Evolutionary conservation across 2,329 filamentous ascomycete genomes (phyloP), one percentile per base, ranked within the genome.

Genomic region (Rachicladosporium sp.): DNA sequence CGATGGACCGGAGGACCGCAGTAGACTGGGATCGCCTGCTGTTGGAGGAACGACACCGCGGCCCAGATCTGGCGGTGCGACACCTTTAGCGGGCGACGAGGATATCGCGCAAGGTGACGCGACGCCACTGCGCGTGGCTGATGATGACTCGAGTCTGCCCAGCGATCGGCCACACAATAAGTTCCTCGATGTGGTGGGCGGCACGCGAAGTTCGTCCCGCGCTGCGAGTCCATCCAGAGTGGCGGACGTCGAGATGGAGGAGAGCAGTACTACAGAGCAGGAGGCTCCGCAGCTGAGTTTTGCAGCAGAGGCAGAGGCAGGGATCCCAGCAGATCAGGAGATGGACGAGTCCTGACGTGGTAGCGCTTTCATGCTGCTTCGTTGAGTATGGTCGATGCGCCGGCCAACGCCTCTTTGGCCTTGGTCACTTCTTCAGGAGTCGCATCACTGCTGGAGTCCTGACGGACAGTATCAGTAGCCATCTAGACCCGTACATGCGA

Each of bases 341-440:
- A 46, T 47, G 43, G 42, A 45, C 23, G 43, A 36, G 33, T 43
- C 15, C 15, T 19, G 15, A 19, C 15, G 15, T 19, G 15, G 15
- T 19, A 19, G 15, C 15, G 15, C 15, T 19, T 19, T 19, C 40
- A 59, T 21, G 51, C 50, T 27, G 48, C 54, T 47, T 67, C 58
- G n/a, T 52, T 54, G 38, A 67, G 50, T 19, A 57, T 60, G 15
- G 56, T 56, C 47, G 60, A 54, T n/a, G 63, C 66, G 39, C 59
- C 54, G 27, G 55, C 55, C 35, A 64, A 49, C 4, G 63, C 61
- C 15, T 64, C 60, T 41, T 65, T 60, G 15, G 63, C 64, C 43
- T 69, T 69, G 34, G 60, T 62, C 47, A 68, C 52, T 40, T 70
- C 63, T 37, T 64, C 64, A 3, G 60, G 49, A 10, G 59, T 49